Evolutionary conservation across 805 yeast species (phyloP), one percentile per base, ranked within the genome.

Genomic region (Schizosaccharomyces japonicus): DNA sequence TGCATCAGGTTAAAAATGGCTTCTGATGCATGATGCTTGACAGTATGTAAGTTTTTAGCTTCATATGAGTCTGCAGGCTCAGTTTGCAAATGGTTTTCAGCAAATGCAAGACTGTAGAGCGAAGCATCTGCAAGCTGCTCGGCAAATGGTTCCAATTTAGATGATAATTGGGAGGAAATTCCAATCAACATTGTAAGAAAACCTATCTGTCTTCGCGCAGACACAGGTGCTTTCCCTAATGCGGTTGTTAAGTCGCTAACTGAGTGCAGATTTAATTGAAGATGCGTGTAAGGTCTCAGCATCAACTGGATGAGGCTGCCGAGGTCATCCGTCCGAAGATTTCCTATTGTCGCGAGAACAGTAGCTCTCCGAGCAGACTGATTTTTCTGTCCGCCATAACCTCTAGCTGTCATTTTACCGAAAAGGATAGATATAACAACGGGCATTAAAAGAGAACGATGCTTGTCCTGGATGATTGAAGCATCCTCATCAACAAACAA

Each of bases 351-450:
- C 21, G 76, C 67, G 10, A 81, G 66, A 6, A 81, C 77, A 6
- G 90, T 81, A 54, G 67, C 69, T 52, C 82, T 79, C 53, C 80
- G 70, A 29, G 84, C 76, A 27, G 76, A 71, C 50, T 82, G 83
- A 58, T 65, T 49, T 67, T 70, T 34, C 52, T 51, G 3, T 76
- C 67, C 1, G 77, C 70, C 60, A 82, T 92, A 6, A 84, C 53
- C 32, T 34, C 32, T 21, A 13, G 56, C 52, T 29, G 51, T 34
- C 19, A 52, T 82, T 49, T 93, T 70, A 6, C 96, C 96, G 60
- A 78, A 87, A 19, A 90, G 63, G 25, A 90, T 77, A 53, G 95
- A 65, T 45, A 84, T 58, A 3, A 84, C 69, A 28, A 80, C 56
- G 1, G 92, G 90, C 71, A 83, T 72, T 2, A 87, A 68, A 1